phyloP scores from a whole-genome alignment of 345 rosid species.

The Syzygium aromaticum region DNA sequence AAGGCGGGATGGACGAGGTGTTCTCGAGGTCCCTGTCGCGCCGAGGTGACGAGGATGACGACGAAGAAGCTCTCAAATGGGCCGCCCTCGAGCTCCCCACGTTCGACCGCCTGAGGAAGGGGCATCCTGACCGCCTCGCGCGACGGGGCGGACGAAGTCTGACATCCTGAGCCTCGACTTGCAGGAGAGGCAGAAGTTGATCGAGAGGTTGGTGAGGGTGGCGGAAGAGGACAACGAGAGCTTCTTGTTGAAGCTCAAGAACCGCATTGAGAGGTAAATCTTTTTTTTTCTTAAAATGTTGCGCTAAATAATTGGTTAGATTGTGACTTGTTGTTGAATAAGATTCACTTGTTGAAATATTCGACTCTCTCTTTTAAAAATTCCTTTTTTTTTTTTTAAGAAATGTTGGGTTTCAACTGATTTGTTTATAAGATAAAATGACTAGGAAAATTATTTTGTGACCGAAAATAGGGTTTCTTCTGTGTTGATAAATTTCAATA shows the following conservation, averaged over 20 bases:
- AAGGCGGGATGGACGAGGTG: conserved; percentile 1
- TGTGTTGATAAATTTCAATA: no score
- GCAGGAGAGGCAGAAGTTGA: conserved; percentile 21
- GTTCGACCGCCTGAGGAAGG: conserved; percentile 29
- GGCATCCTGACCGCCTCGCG: conserved; percentile 19
- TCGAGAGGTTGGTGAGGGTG: conserved; percentile 27
- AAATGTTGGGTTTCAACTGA: no score
- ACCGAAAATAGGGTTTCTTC: no score
- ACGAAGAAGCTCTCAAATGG: conserved; percentile 50
- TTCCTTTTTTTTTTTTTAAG: not conserved
- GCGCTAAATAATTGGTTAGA: not conserved
- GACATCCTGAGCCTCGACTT: conserved; percentile 22
- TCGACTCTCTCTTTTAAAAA: not conserved
- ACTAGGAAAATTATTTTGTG: no score
- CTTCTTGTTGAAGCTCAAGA: conserved; percentile 18
- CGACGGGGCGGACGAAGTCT: conserved; percentile 16
- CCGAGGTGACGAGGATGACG: conserved; percentile 27
- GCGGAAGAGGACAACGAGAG: conserved; percentile 36
- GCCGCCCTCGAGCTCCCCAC: conserved; percentile 61
- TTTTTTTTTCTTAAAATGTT: no score
- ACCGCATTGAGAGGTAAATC: conserved; percentile 1
- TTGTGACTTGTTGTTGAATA: not conserved
- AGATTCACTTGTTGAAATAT: not conserved
- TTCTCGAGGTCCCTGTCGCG: conserved; percentile 28
- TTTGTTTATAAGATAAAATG: not conserved